Evolutionary conservation across 2,329 filamentous ascomycete genomes (phyloP).

Genomic region (Erysiphe pisi): DNA sequence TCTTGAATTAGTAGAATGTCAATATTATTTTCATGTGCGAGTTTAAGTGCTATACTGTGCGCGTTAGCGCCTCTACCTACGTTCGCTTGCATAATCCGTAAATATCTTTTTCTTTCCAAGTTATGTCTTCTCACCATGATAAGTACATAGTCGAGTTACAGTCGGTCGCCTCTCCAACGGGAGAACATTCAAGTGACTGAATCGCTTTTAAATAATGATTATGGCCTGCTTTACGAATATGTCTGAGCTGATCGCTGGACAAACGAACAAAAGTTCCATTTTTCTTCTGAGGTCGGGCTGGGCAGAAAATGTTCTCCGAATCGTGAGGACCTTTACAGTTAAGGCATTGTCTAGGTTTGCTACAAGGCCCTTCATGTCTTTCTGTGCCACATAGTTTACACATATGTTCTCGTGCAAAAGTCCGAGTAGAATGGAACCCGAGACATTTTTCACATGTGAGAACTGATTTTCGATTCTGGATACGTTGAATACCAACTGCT

Average conservation of each 20-base stretch:
- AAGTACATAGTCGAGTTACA: background rate
- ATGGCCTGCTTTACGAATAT: conserved; percentile 4
- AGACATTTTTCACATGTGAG: background rate
- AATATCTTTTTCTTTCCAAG: background rate
- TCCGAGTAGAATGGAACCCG: background rate
- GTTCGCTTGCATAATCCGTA: conserved; percentile 24
- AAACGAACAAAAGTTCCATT: conserved; percentile 18
- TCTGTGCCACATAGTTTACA: background rate
- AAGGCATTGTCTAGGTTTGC: conserved; percentile 9
- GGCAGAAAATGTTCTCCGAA: background rate
- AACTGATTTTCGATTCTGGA: background rate
- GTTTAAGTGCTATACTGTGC: conserved; percentile 8
- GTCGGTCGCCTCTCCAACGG: background rate
- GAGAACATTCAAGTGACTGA: background rate
- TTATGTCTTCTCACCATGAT: conserved; percentile 14
- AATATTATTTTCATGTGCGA: background rate
- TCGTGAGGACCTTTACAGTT: conserved; percentile 9
- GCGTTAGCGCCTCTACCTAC: conserved; percentile 21
- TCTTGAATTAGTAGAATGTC: conserved; percentile 8
- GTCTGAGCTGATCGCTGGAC: background rate
- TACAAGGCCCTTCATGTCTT: background rate
- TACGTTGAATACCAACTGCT: conserved; percentile 2
- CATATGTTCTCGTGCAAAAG: background rate
- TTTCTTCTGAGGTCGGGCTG: background rate
- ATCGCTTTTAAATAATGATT: background rate